A percentile compares a stretch with the other conserved stretches of the same genome.
These are phyloP conservation scores for Cladophialophora bantiana DNA, from an alignment of 2,329 filamentous ascomycete species.

Conservation along the genomic window DNA sequence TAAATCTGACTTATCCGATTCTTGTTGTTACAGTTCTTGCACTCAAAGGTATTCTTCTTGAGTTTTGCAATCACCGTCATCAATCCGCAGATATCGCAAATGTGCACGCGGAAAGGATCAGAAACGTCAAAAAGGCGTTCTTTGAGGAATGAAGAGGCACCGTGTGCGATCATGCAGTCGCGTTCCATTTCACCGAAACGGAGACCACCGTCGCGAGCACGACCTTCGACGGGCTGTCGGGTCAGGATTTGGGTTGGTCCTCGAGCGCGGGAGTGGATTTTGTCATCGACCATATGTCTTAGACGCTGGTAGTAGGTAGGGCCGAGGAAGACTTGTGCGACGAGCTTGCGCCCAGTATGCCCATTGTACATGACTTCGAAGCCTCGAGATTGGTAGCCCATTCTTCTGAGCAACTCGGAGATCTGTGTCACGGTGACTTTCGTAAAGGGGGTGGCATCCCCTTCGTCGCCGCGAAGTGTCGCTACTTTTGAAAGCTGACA, in stretches of 20 bases:
- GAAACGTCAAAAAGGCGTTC: constrained; percentile 97
- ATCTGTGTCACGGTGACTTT: constrained; percentile 96
- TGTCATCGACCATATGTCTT: constrained; percentile 99
- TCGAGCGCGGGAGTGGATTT: constrained; percentile 98
- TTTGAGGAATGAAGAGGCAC: constrained; percentile 94
- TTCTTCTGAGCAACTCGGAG: constrained; percentile 81
- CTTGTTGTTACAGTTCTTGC: constrained; percentile 98
- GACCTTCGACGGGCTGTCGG: constrained; percentile 95
- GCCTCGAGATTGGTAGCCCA: constrained; percentile 94
- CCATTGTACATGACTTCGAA: constrained; percentile 99
- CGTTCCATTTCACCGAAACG: constrained; percentile 99
- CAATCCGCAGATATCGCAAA: constrained; percentile 97
- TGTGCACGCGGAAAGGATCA: constrained; percentile 96
- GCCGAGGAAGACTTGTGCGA: constrained; percentile 93
- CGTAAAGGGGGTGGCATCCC: constrained; percentile 96
- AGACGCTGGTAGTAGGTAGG: constrained; percentile 99
- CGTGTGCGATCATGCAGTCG: constrained; percentile 99
- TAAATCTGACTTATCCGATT: constrained; percentile 97
- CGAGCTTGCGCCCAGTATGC: constrained; percentile 91
- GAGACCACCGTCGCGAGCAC: constrained; percentile 94
- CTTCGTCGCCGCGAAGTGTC: constrained; percentile 90
- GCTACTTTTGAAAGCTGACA: constrained; percentile 97
- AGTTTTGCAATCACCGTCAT: constrained; percentile 99
- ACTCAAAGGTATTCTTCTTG: constrained; percentile 95
- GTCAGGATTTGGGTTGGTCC: constrained; percentile 98